Evolutionary conservation across 345 rosid genomes (phyloP).

Genomic region (Syzygium aromaticum): DNA sequence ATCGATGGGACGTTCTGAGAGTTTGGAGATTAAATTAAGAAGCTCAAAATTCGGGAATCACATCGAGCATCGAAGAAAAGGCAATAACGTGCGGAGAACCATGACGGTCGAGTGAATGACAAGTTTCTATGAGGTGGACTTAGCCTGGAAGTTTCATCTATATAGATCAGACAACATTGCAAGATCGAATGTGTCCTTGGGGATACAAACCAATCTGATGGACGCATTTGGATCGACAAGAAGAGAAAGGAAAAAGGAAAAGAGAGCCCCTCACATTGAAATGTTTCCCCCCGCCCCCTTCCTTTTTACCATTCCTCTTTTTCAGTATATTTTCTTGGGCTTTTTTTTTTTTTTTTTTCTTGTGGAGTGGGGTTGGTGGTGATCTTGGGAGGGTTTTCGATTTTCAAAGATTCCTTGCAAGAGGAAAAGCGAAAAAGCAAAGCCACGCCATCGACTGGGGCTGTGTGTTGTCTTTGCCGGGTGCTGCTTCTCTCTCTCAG

Average conservation of each 20-base stretch:
- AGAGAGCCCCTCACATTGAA: not conserved
- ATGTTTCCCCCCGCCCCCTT: not conserved
- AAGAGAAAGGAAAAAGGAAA: too few species aligned
- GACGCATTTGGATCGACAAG: not conserved
- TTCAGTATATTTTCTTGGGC: not conserved
- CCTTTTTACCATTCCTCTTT: not conserved
- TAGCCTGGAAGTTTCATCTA: not conserved
- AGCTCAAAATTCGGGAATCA: not conserved
- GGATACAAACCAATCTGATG: not conserved
- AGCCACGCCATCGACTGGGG: slow-evolving; percentile 31
- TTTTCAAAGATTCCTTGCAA: slow-evolving; percentile 60
- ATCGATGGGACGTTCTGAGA: not conserved
- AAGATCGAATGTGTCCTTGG: not conserved
- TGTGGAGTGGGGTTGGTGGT: not conserved
- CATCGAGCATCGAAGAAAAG: not conserved
- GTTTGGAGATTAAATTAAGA: not conserved
- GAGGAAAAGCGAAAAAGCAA: slow-evolving; percentile 27
- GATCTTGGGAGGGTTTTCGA: not conserved
- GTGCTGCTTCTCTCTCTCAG: slow-evolving; percentile 6
- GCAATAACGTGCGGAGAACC: accelerated
- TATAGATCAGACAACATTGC: not conserved
- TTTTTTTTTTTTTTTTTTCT: not conserved
- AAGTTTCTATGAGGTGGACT: not conserved
- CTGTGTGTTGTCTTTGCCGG: not conserved
- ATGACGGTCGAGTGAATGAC: not conserved